Percentiles rank a stretch among this genome's conserved stretches.
Evolutionary conservation across 352 stramenopile species (phyloP).

Genomic region (Globisporangium canariense): DNA sequence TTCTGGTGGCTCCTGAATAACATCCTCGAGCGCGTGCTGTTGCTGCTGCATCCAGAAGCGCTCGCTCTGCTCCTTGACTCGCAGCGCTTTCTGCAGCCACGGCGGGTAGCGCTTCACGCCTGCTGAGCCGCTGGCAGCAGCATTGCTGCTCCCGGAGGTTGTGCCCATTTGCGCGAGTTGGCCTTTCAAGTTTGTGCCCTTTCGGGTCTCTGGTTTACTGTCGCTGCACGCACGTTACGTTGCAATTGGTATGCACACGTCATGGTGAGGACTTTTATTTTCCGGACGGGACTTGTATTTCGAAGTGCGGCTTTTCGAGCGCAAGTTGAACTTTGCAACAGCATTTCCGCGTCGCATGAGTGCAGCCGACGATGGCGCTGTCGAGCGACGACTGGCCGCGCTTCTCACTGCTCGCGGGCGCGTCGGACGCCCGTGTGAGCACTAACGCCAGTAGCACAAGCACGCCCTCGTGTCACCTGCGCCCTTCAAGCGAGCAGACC

Average conservation of each 20-base stretch:
- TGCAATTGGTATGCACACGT: not conserved
- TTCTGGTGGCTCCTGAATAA: conserved; percentile 9
- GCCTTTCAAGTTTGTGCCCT: not conserved
- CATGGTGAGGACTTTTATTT: not conserved
- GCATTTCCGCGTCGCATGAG: not conserved
- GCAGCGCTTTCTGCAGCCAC: conserved; percentile 64
- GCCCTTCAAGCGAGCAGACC: not conserved
- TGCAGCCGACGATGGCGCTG: conserved; percentile 21
- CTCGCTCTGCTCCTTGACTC: conserved; percentile 33
- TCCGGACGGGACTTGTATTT: not conserved
- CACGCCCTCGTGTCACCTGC: conserved; percentile 3
- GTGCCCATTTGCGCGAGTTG: not conserved
- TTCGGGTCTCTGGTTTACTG: not conserved
- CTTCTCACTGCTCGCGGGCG: conserved; percentile 32
- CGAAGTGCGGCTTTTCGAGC: not conserved
- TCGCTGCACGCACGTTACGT: not conserved
- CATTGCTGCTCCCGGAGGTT: not conserved
- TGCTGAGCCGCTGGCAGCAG: too few species aligned
- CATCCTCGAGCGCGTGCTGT: not conserved
- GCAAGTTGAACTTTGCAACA: not conserved
- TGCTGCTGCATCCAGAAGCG: conserved; percentile 28
- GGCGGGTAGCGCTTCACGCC: conserved; percentile 44
- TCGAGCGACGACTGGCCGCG: conserved; percentile 34
- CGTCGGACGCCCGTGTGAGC: not conserved
- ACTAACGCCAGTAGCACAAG: not conserved